Base-by-base conservation (phyloP, 768 basidiomycete species). In the Leucocoprinus birnbaumii region DNA sequence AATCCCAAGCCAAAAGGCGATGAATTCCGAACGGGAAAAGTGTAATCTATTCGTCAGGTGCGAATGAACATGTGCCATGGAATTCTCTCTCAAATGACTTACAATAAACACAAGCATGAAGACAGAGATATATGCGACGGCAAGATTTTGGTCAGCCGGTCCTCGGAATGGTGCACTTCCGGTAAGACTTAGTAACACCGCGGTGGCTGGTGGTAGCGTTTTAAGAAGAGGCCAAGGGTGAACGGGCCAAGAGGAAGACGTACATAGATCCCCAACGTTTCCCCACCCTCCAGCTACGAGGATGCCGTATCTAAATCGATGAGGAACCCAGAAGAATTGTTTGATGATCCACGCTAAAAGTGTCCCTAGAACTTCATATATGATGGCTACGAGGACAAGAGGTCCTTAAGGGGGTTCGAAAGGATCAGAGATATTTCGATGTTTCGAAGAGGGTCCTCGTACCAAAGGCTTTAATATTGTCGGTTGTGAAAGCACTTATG, bases 311-410 rank as follows among this genome's bases (percentile, higher is more conserved):
- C 88, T 73, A 63, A 91, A 90, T 24, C 86, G 77, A 62, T 88
- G 85, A 1, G 89, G 89, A 2, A 91, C 87, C 82, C 87, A 90
- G 61, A 86, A 89, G 48, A 86, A 60, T 58, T 80, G 78, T 47
- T 79, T 80, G 51, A 83, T 68, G n/a, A 79, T 45, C 72, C 76
- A 84, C 0, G 83, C 81, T 21, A 85, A 72, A 6, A 66, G 34
- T 8, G 83, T 63, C 6, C 89, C 86, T 3, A 86, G 66, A 2
- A 61, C 62, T 56, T 85, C 78, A 58, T 91, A 90, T 3, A 85
- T 48, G 0, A 86, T 24, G 0, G 80, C 83, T n/a, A 87, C 68
- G 11, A 88, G 71, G 24, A 84, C 61, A 11, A 90, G 72, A 1
- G 87, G 88, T 3, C 84, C 87, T 87, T n/a, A n/a, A n/a, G n/a